A percentile compares a stretch with the other conserved stretches of the same genome.
phyloP scores from a whole-genome alignment of 2,329 filamentous ascomycete species.

The Metarhizium rileyi region DNA sequence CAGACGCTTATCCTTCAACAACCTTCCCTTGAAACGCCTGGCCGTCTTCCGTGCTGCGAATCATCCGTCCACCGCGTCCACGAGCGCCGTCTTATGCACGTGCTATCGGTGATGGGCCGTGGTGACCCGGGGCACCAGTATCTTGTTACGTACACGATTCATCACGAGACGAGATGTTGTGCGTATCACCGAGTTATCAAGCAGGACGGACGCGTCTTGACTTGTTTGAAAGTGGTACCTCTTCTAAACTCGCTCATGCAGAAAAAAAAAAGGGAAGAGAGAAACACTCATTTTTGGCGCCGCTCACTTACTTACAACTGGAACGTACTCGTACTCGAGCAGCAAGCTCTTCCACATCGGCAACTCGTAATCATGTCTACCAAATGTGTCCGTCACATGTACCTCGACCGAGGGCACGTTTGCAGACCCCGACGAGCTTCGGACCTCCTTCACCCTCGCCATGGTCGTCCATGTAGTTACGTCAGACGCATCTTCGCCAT shows the following conservation, averaged over 20 bases:
- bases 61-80: no score
- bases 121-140: neutral
- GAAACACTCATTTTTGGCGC: no score
- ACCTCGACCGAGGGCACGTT: neutral
- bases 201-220: no score
- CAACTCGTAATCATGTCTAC: neutral
- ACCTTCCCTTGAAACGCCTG: no score
- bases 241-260: no score
- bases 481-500: constrained; percentile 34
- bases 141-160: neutral
- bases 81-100: no score
- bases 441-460: constrained; percentile 11
- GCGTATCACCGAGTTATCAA: neutral
- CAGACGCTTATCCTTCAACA: no score
- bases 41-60: neutral
- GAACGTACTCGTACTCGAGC: no score
- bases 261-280: no score
- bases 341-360: no score
- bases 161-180: neutral
- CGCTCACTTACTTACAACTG: no score
- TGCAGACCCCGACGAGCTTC: constrained; percentile 12
- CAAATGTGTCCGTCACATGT: neutral
- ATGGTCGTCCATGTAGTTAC: constrained; percentile 17
- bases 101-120: neutral
- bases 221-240: no score